These are phyloP conservation scores for Boletus rubropictus DNA, from an alignment of 768 basidiomycete species.

Conservation along the genomic window DNA sequence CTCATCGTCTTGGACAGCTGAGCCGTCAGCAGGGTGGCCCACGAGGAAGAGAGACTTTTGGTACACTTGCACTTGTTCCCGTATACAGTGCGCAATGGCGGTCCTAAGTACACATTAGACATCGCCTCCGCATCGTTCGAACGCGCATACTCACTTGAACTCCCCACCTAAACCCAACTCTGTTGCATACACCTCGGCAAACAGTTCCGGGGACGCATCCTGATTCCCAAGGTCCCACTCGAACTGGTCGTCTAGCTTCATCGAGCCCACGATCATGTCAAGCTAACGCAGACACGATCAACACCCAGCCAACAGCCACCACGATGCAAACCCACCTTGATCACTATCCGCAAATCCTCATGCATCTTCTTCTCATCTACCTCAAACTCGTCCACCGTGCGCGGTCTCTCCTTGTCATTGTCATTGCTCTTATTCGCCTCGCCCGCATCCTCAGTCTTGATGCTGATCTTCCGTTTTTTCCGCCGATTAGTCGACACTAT, in stretches of 20 bases:
- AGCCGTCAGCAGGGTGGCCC: conserved; percentile 80
- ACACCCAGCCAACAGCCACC: neutral
- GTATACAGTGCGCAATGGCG: conserved; percentile 90
- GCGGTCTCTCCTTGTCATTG: conserved; percentile 38
- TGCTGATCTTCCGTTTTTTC: conserved; percentile 39
- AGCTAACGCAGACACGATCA: conserved; percentile 46
- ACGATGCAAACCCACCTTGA: conserved; percentile 59
- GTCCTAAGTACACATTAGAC: conserved; percentile 52
- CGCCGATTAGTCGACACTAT: conserved; percentile 29
- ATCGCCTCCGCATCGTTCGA: neutral
- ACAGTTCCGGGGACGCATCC: conserved; percentile 82
- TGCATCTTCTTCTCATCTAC: conserved; percentile 59
- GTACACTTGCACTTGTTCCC: conserved; percentile 90
- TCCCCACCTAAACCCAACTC: conserved; percentile 90
- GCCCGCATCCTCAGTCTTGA: conserved; percentile 23
- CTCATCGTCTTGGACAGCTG: conserved; percentile 80
- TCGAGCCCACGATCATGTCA: conserved; percentile 88
- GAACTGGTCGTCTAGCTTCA: conserved; percentile 94
- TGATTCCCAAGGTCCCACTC: conserved; percentile 93
- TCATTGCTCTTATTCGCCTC: conserved; percentile 22
- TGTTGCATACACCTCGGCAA: conserved; percentile 78
- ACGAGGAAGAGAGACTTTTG: conserved; percentile 89
- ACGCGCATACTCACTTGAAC: conserved; percentile 61
- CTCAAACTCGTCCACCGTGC: conserved; percentile 56
- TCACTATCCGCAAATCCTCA: conserved; percentile 87